Evolutionary conservation across 208 protist species (phyloP).

Genomic region (Wallacemonas sp.): DNA sequence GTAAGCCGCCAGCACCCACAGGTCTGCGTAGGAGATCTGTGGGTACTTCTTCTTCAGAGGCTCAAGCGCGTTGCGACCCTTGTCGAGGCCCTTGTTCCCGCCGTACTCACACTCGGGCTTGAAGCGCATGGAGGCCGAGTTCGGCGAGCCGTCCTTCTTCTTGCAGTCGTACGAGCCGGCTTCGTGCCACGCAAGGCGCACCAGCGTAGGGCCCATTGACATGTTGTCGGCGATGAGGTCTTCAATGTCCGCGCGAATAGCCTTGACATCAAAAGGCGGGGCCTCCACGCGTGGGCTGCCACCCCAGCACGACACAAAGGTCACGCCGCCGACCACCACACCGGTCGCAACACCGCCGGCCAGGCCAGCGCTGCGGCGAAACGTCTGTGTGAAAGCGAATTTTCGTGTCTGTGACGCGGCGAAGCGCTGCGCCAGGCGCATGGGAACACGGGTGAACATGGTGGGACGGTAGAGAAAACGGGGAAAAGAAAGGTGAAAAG

Average conservation of each 20-base stretch:
- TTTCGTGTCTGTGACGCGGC: conserved; percentile 6
- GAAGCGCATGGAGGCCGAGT: conserved; percentile 82
- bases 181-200: conserved; percentile 84
- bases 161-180: conserved; percentile 64
- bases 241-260: conserved; percentile 55
- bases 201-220: conserved; percentile 49
- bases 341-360: conserved; percentile 28
- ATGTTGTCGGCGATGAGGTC: conserved; percentile 44
- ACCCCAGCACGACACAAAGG: conserved; percentile 34
- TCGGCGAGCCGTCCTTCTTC: conserved; percentile 58
- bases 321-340: conserved; percentile 29
- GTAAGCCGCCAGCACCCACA: conserved; percentile 88
- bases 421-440: conserved; percentile 35
- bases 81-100: conserved; percentile 87
- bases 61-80: conserved; percentile 82
- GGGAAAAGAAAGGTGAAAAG: not conserved
- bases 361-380: conserved; percentile 17
- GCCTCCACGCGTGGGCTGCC: conserved; percentile 9
- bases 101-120: conserved; percentile 67
- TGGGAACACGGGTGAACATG: conserved; percentile 37
- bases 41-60: conserved; percentile 86
- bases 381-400: not conserved
- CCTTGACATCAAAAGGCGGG: conserved; percentile 57
- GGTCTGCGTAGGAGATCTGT: conserved; percentile 91
- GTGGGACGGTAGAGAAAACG: not conserved